Conservation (phyloP, 345 rosid species). For the Euphorbia tirucalli region DNA sequence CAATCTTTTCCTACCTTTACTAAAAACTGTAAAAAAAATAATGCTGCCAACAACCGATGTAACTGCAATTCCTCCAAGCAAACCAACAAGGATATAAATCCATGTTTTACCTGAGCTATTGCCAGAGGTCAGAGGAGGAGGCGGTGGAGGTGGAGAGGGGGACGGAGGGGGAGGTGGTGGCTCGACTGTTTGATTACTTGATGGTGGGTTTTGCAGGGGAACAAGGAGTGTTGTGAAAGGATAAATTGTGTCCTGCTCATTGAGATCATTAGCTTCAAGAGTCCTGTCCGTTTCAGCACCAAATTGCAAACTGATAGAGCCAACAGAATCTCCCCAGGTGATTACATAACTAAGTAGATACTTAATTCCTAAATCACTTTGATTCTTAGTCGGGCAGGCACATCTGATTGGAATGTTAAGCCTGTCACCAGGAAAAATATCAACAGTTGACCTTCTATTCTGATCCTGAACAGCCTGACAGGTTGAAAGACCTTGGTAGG, state of each 20-base stretch:
- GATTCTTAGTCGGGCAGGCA: conserved; percentile 42
- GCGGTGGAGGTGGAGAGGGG: conserved; percentile 24
- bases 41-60: conserved; percentile 22
- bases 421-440: conserved; percentile 33
- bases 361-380: conserved; percentile 31
- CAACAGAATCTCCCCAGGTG: conserved; percentile 6
- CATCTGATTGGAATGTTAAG: conserved; percentile 48
- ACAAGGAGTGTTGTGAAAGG: conserved; percentile 36
- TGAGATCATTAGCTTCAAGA: conserved; percentile 31
- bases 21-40: conserved; percentile 32
- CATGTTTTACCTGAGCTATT: conserved; percentile 43
- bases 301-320: conserved; percentile 3
- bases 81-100: conserved; percentile 51
- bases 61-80: conserved; percentile 45
- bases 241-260: conserved; percentile 2
- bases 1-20: conserved; percentile 24
- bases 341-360: conserved; percentile 32
- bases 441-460: conserved; percentile 19
- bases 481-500: conserved; percentile 69
- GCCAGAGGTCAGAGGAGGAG: conserved; percentile 23
- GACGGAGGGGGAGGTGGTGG: conserved; percentile 28
- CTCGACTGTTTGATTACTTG: conserved; percentile 25
- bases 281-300: conserved; percentile 21
- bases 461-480: conserved; percentile 65
- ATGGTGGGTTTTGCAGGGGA: conserved; percentile 31